Base-by-base conservation (phyloP, 192 early-diverging fungal genomes). In the Helicostylum pulchrum region DNA sequence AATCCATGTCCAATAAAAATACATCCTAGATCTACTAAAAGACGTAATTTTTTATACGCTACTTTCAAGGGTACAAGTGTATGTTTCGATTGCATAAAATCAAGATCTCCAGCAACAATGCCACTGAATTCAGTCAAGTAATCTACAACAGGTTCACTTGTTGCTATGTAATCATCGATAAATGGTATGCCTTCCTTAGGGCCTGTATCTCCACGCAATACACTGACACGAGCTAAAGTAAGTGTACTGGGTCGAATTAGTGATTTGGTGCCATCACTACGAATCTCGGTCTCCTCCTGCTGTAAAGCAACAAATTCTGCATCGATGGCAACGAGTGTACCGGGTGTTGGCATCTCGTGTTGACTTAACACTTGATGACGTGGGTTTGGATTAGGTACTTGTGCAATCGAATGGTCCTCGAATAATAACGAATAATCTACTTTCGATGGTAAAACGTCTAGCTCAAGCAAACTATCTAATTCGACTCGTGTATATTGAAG, bases 111-210 rank as follows among this genome's bases (percentile, higher is more conserved):
- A 4, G 85, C 87, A 56, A 91, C 86, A 68, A 97, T 97, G 14
- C 97, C 95, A n/a, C 91, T 93, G 69, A 85, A 99, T 74, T 92
- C 88, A 0, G 97, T 98, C 11, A 96, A 72, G 58, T 96, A 93
- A 64, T 99, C 95, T 11, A 88, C 90, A 30, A 99, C 83, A 7
- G 90, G 89, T 53, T 94, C 92, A 8, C 82, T 84, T 2, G 88
- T 87, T 2, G 78, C 86, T 55, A 99, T 91, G 68, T 99, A 98
- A 72, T 99, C 97, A 71, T 99, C 97, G 49, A 99, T 94, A 73
- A 97, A 97, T 0, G 95, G 94, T 17, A 89, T 74, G 15, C 88
- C 86, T 42, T 88, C 84, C 36, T 87, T 62, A 0, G 80, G 77
- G 0, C 90, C 91, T 39, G 36, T 9, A 12, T 83, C 86, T 0